Evolutionary conservation across 768 basidiomycete genomes (phyloP), one percentile per base, ranked within the genome.

Genomic region (Boletus tylopilopsis): DNA sequence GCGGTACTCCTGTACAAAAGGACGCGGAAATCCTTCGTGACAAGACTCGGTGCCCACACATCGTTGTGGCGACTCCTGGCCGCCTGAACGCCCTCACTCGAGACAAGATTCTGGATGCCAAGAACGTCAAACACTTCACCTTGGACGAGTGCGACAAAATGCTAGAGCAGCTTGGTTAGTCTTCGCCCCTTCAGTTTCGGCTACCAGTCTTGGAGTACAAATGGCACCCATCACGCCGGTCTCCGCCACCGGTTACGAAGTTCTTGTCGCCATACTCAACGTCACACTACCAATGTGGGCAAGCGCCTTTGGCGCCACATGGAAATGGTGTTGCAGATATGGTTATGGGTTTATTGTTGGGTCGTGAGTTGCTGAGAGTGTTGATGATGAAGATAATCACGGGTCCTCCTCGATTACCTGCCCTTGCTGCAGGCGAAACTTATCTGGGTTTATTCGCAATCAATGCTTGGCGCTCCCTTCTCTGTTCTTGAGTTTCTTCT

Each of bases 161-260:
- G 93, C 88, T 99, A 69, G 96, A 99, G 82, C 90, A 94, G 84
- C 94, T 99, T 77, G 96, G 96, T 99, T 91, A 97, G 96, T 99
- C 82, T 61, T 57, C 60, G 64, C 59, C 63, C 60, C 53, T 85
- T 78, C 85, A 80, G 76, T 82, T 86, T 85, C 77, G 80, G 80
- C 80, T 75, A 73, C 74, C 66, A 69, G 45, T 61, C 63, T 60
- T 64, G 57, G 63, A 33, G 49, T 65, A 30, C 59, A 51, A 75
- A 73, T 77, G 74, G 73, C 70, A 75, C 73, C 67, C 49, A 44
- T 58, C 69, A 39, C 61, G 61, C 68, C 70, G 66, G 66, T 57
- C 54, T 51, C 49, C 55, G 50, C 60, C 63, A 49, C 66, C 63
- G 60, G 63, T 49, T 49, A 63, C 45, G 66, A 60, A 41, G 60